phyloP scores from a whole-genome alignment of 345 rosid species.

The Kernera saxatilis region DNA sequence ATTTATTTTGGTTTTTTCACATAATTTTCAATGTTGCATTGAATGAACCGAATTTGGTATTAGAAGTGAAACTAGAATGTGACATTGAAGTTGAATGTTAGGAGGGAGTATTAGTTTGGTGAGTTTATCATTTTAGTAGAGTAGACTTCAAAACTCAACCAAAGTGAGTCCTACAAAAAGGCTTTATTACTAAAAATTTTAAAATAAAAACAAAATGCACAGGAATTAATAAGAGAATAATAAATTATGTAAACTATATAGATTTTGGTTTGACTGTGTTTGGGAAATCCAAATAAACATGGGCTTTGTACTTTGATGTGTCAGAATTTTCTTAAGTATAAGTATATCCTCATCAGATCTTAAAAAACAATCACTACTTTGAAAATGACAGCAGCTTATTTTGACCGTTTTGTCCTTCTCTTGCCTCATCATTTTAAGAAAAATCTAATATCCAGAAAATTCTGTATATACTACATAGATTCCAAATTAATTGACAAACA shows the following conservation, averaged over 20 bases:
- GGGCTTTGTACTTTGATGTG: conserved; percentile 31
- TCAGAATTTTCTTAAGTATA: conserved; percentile 28
- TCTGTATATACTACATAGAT: background rate
- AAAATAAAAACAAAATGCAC: background rate
- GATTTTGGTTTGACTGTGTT: conserved; percentile 27
- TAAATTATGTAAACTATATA: conserved; percentile 10
- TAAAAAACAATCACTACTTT: conserved; percentile 28
- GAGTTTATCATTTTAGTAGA: background rate
- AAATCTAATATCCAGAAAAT: background rate
- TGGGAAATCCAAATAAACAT: conserved; percentile 24
- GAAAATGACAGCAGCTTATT: conserved; percentile 32
- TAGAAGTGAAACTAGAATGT: conserved; percentile 6
- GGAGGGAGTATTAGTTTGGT: conserved; percentile 1
- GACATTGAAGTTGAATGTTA: conserved; percentile 17
- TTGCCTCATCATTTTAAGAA: conserved; percentile 25
- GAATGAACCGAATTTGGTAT: conserved; percentile 23
- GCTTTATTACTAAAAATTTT: too few species aligned
- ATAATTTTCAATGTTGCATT: conserved; percentile 19
- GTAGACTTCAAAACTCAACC: background rate
- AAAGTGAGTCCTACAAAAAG: background rate
- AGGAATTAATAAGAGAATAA: conserved; percentile 1
- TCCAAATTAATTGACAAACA: background rate
- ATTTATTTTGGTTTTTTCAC: background rate
- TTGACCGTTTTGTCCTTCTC: conserved; percentile 23
- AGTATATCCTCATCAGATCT: conserved; percentile 27